A percentile compares a stretch with the other conserved stretches of the same genome.
phyloP scores from a whole-genome alignment of 805 yeast species.

The Starmera caribaea region DNA sequence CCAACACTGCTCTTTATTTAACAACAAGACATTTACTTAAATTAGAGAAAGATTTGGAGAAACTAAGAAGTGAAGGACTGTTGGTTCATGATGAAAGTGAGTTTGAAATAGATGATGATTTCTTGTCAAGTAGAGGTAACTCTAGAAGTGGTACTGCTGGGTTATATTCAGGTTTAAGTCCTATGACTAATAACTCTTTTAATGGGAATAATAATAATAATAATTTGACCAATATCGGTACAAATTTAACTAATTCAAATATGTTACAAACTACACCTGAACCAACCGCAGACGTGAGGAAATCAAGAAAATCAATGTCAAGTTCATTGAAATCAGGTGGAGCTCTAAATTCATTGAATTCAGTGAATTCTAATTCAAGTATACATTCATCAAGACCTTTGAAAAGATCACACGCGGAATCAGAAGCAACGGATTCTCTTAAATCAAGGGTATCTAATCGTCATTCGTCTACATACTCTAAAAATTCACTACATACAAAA shows the following conservation, averaged over 20 bases:
- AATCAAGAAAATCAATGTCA: not conserved
- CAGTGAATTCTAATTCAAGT: not conserved
- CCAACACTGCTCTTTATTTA: conserved; percentile 75
- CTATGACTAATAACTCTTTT: not conserved
- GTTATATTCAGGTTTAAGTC: conserved; percentile 1
- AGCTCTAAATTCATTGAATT: conserved; percentile 2
- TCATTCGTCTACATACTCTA: too few relatives aligned
- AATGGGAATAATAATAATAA: too few relatives aligned
- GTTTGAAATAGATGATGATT: conserved; percentile 22
- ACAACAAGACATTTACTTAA: conserved; percentile 65
- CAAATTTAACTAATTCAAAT: not conserved
- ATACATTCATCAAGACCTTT: too few relatives aligned
- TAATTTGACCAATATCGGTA: not conserved
- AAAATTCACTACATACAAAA: too few relatives aligned
- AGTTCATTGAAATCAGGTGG: not conserved
- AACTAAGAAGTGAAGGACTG: conserved; percentile 73
- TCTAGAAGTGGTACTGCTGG: conserved; percentile 21
- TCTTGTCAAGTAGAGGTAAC: conserved; percentile 17
- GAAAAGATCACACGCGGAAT: conserved; percentile 15
- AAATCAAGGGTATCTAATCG: too few relatives aligned
- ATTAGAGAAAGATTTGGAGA: conserved; percentile 67
- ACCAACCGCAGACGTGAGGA: too few relatives aligned
- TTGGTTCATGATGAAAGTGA: conserved; percentile 40
- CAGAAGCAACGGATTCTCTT: conserved; percentile 10
- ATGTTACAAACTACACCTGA: not conserved